These are phyloP conservation scores for Anthracocystis walkeri DNA, from an alignment of 1,284 basidiomycete genomes.

Conservation along the genomic window DNA sequence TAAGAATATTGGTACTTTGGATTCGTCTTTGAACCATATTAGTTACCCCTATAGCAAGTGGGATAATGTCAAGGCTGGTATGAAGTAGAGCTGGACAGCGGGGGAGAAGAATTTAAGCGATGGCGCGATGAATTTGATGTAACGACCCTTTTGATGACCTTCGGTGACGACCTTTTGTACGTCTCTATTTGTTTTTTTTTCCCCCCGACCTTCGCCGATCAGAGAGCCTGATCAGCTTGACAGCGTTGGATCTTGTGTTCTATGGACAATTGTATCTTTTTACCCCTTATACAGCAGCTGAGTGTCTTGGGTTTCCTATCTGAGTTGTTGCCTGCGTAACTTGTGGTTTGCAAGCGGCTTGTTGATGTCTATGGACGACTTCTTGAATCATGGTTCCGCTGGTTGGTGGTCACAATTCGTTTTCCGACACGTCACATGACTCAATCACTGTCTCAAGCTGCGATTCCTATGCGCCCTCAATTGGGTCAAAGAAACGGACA, in stretches of 20 bases:
- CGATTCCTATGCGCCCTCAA: too few relatives aligned
- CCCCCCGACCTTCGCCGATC: neutral
- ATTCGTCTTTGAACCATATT: constrained; percentile 78
- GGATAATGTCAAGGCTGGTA: constrained; percentile 66
- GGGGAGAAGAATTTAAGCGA: too few relatives aligned
- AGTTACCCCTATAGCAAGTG: constrained; percentile 71
- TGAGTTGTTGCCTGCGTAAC: too few relatives aligned
- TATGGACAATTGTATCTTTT: constrained; percentile 22
- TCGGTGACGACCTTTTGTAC: constrained; percentile 5
- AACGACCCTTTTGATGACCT: neutral
- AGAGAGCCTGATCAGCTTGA: neutral
- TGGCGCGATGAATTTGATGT: too few relatives aligned
- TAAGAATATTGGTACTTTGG: constrained; percentile 58
- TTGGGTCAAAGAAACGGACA: too few relatives aligned
- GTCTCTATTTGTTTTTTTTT: neutral
- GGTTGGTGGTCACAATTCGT: too few relatives aligned
- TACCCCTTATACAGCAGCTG: neutral
- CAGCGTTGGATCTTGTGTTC: constrained; percentile 2
- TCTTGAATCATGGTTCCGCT: too few relatives aligned
- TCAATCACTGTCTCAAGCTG: too few relatives aligned
- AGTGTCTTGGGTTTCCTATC: neutral
- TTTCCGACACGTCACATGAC: too few relatives aligned
- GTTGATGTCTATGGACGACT: too few relatives aligned
- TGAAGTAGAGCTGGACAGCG: constrained; percentile 6
- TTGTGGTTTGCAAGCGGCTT: too few relatives aligned